Base-by-base conservation (phyloP, 2,329 filamentous ascomycete species). In the Biscogniauxia mediterranea region DNA sequence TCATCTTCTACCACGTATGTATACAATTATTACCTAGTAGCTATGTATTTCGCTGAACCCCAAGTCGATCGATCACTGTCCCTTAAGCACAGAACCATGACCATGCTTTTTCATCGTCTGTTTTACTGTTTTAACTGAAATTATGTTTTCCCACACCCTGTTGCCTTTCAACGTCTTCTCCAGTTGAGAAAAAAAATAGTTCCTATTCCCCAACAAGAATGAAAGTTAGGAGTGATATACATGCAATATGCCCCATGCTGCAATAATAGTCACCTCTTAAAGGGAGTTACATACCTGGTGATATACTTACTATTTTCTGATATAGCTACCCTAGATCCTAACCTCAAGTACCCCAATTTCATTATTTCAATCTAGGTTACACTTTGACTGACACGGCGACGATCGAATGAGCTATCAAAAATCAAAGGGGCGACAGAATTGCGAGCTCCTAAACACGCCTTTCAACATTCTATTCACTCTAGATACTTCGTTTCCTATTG, bases 191-290 rank as follows among this genome's bases (percentile, higher is more conserved):
- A 13, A 13, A 23, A 55, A 32, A 55, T 50, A 56, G 55, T 65
- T 65, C 52, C 52, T 42, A 52, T 51, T 62, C 28, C 46, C 56
- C 49, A 54, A 51, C 54, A 50, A 61, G n/a, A 21, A 9, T 11
- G 28, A 21, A 63, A 52, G 62, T 66, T 62, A 60, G 50, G 26
- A 54, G 53, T 66, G 60, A 57, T 63, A 61, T 67, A 64, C 63
- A 62, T 61, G 66, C 64, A 68, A 67, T 67, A 64, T 66, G 59
- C 55, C 63, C 52, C 51, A 52, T 61, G 57, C 61, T 64, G 42
- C 52, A 51, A 62, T 57, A 46, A 49, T 55, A 53, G 38, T 21
- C 28, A 2, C 49, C 55, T 63, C 57, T 23, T 64, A 64, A 62
- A 51, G 54, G 57, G 49, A 55, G 25, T 46, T 57, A 58, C 28